Conservation (phyloP, 116 monocot genomes). For the Cymodocea nodosa region DNA sequence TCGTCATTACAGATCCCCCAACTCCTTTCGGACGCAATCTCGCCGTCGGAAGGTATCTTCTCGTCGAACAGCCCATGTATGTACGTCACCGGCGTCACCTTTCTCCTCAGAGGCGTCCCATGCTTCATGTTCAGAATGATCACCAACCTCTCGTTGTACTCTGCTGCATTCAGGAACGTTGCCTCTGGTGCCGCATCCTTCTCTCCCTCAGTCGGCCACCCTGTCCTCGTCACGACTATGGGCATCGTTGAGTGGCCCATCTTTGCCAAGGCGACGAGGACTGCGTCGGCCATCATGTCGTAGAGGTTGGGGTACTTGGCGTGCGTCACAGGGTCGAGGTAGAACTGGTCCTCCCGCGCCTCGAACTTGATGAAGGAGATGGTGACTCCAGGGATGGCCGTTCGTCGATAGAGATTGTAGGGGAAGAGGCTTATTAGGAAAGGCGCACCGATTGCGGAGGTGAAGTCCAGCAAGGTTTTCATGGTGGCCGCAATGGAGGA, state of each 20-base stretch:
- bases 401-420: constrained; percentile 7
- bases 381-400: neutral
- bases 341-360: constrained; percentile 4
- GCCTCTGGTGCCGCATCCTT: constrained; percentile 6
- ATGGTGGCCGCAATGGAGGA: neutral
- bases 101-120: constrained; percentile 11
- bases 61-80: constrained; percentile 14
- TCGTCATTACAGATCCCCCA: constrained; percentile 11
- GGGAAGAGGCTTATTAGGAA: constrained; percentile 7
- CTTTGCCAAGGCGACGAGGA: constrained; percentile 5
- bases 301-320: constrained; percentile 13
- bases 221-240: constrained; percentile 5
- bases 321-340: constrained; percentile 2
- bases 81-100: constrained; percentile 10
- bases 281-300: constrained; percentile 14
- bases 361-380: constrained; percentile 8
- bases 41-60: neutral
- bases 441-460: neutral
- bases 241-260: neutral
- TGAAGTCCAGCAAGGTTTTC: neutral
- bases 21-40: neutral
- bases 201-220: constrained; percentile 13
- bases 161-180: constrained; percentile 2
- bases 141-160: constrained; percentile 21
- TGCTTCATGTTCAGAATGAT: neutral